A percentile compares a stretch with the other conserved stretches of the same genome.
Conservation (phyloP, 305 asterid species). For the Solanum chacoense region DNA sequence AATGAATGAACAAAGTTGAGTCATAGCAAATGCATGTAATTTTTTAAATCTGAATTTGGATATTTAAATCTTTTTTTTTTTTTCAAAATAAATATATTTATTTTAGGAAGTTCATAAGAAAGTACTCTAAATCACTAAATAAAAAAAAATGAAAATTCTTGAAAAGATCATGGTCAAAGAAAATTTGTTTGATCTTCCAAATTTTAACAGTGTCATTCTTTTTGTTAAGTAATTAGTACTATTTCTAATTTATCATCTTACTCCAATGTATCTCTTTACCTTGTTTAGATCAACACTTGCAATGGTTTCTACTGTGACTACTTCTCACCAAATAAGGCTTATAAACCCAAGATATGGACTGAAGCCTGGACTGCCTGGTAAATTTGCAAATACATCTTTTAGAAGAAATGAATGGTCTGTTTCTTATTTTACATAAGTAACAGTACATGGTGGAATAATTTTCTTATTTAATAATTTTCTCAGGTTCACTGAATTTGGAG, state of each 20-base stretch:
- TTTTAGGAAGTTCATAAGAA: neutral
- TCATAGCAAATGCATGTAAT: neutral
- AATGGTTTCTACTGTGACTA: slow-evolving; percentile 93
- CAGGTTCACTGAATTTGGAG: slow-evolving; percentile 98
- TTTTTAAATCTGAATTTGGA: neutral
- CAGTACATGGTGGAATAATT: neutral
- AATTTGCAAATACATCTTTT: neutral
- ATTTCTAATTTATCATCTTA: neutral
- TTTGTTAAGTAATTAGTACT: neutral
- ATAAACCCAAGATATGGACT: slow-evolving; percentile 97
- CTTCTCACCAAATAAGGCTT: slow-evolving; percentile 87
- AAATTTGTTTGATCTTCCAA: neutral
- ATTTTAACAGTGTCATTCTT: neutral
- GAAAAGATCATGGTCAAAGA: neutral
- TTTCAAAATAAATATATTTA: neutral
- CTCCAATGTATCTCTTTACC: neutral
- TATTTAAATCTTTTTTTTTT: neutral
- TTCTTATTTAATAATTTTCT: neutral
- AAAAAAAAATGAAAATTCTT: neutral
- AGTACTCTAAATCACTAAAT: neutral
- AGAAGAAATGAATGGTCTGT: neutral
- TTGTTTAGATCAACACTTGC: slow-evolving; percentile 82
- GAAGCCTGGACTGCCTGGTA: slow-evolving; percentile 99
- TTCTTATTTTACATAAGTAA: neutral
- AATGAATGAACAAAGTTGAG: neutral